Percentiles rank a stretch among this genome's conserved stretches.
Conservation (phyloP, 2,329 filamentous ascomycete species). For the Helicocarpus griseus region DNA sequence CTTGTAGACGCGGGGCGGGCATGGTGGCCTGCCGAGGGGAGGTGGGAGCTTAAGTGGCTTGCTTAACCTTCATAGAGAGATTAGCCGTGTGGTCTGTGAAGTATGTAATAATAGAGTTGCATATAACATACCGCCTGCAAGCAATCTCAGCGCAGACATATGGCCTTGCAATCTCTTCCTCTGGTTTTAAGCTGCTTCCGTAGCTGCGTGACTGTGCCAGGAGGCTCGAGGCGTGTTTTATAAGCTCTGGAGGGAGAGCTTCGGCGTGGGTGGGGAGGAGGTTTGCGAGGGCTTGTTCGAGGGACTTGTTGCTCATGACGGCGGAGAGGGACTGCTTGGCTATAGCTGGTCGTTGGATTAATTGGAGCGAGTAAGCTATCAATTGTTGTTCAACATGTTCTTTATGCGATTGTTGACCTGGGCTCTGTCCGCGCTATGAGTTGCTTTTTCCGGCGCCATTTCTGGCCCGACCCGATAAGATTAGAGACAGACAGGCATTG, state of each 20-base stretch:
- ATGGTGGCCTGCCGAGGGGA: constrained; percentile 65
- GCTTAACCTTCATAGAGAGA: constrained; percentile 52
- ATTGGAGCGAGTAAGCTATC: background rate
- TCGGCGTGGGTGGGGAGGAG: constrained; percentile 64
- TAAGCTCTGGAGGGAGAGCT: constrained; percentile 57
- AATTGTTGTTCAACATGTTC: no score
- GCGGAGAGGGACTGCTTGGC: background rate
- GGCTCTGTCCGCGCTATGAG: no score
- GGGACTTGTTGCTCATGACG: constrained; percentile 58
- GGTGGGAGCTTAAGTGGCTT: constrained; percentile 65
- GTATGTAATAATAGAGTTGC: background rate
- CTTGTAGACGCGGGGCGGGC: constrained; percentile 71
- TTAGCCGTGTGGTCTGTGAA: background rate
- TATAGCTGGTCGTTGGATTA: background rate
- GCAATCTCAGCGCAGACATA: constrained; percentile 85
- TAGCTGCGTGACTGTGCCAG: constrained; percentile 71
- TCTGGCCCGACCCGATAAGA: no score
- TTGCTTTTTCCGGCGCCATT: background rate
- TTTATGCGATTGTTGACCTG: no score
- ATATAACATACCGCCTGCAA: constrained; percentile 58
- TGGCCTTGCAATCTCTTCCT: constrained; percentile 76
- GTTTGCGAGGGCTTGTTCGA: constrained; percentile 63
- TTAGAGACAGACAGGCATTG: no score
- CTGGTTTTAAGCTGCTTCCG: constrained; percentile 66
- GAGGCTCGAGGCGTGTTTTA: constrained; percentile 62